Base-by-base conservation (phyloP, 805 yeast species). In the Hanseniaspora lachancei region DNA sequence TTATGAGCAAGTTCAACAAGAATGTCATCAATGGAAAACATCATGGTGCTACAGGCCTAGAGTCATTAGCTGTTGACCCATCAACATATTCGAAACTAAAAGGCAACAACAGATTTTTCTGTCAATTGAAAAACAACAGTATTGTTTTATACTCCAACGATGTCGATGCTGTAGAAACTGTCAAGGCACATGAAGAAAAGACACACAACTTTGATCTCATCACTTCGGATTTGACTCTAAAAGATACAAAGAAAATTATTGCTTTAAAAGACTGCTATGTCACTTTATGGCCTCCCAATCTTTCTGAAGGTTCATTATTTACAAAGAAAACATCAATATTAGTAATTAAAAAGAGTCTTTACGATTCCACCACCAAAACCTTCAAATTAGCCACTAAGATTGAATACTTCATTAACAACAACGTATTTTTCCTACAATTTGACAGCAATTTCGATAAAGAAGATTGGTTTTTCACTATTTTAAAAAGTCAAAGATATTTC, bases 391-490 rank as follows among this genome's bases (percentile, higher is more conserved):
- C 36, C 23, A 40, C 40, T 27, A 42, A 20, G 6, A 47, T 34
- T 34, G 57, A 53, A 18, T 44, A 39, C 15, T 44, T 50, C 18
- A 32, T 39, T 18, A 44, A 40, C 13, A 55, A 55, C 34, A 49
- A 39, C 20, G 47, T 46, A 3, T 77, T 78, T 62, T 91, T 77
- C 66, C 68, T 91, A 3, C 86, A 88, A 66, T 77, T 83, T 46
- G 95, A 88, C 61, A 76, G 80, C 49, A 87, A 89, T 61, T 76
- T 76, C 56, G 89, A 84, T 48, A 91, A 91, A 63, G 98, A 93
- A 67, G 96, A 91, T 66, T 82, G 96, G 85, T 93, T 91, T 66
- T 89, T 88, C 68, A 81, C 86, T 0, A 72, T 93, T 55, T 74
- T 91, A n/a, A 74, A 82, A 57, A 95, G 95, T 0, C 78, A 91